These are phyloP conservation scores for Leersia perrieri DNA, from an alignment of 176 grass and related monocot genomes.

Conservation along the genomic window DNA sequence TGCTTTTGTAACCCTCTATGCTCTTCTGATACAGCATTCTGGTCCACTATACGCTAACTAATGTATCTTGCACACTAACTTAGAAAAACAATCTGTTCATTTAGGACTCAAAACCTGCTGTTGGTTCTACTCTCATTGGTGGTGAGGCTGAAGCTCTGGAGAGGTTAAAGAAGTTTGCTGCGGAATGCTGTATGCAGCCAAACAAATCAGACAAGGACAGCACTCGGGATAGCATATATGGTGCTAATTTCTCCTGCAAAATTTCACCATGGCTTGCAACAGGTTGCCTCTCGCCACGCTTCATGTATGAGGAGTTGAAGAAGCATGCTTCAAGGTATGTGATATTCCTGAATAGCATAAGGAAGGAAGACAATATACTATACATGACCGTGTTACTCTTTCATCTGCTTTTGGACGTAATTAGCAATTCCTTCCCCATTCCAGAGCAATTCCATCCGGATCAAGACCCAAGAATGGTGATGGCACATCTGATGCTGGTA, in stretches of 20 bases:
- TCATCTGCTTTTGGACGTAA: slow-evolving; percentile 12
- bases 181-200: slow-evolving; percentile 65
- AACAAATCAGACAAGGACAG: slow-evolving; percentile 62
- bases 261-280: slow-evolving; percentile 95
- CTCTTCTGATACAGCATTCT: neutral
- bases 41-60: neutral
- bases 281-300: slow-evolving; percentile 92
- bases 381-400: neutral
- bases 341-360: neutral
- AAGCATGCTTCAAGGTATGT: slow-evolving; percentile 74
- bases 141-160: slow-evolving; percentile 85
- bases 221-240: slow-evolving; percentile 70
- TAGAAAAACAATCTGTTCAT: slow-evolving; percentile 7
- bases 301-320: slow-evolving; percentile 96
- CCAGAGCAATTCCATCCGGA: slow-evolving; percentile 45
- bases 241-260: slow-evolving; percentile 96
- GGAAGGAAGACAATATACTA: neutral
- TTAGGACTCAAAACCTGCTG: slow-evolving; percentile 67
- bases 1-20: neutral
- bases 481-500: slow-evolving; percentile 57
- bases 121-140: slow-evolving; percentile 66
- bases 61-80: neutral
- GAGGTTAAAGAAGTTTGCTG: slow-evolving; percentile 80
- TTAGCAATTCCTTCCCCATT: neutral
- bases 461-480: slow-evolving; percentile 44